Base-by-base conservation (phyloP, 345 rosid genomes). In the Excoecaria cochinchinensis region DNA sequence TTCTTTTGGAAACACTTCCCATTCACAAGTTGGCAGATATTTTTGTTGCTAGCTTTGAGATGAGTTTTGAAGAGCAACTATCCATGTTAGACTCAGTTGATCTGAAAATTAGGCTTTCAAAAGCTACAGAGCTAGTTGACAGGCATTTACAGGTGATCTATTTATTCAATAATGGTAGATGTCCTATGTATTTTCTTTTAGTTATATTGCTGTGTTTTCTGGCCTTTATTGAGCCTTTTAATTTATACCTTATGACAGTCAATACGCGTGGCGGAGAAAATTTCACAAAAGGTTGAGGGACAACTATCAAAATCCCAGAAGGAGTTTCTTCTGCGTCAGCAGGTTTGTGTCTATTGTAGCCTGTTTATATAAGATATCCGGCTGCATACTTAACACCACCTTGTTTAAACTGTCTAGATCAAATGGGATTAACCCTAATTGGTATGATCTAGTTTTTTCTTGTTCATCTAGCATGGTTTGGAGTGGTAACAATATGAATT, bases 31-130 rank as follows among this genome's bases (percentile, higher is more conserved):
- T 95, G 85, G 99, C 99, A 42, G 99, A 95, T 84, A 95, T 95
- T 81, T 95, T 95, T 91, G 99, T 93, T 80, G 99, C 97, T 75
- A 95, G 99, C 80, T 95, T 95, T 77, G 99, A 95, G 89, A 91
- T 95, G 85, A 91, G 98, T 85, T 91, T 95, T 69, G 98, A 95
- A 76, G 99, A 95, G 89, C 98, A 95, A 83, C 80, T 95, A 74
- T 87, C 88, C 69, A 95, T 95, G 98, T 69, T 95, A 82, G 99
- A 95, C 86, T 90, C 98, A 66, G 91, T 91, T 82, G 99, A 95
- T 84, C 88, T 89, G 50, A 95, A 95, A 90, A 87, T 87, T 59
- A 87, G 99, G 85, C 85, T 95, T 75, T 90, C 96, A 78, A 95
- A 95, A 89, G 97, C 99, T 67, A 95, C 90, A 6, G 98, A 93